phyloP scores from a whole-genome alignment of 176 grass and related monocot species.

The Luzula sylvatica region DNA sequence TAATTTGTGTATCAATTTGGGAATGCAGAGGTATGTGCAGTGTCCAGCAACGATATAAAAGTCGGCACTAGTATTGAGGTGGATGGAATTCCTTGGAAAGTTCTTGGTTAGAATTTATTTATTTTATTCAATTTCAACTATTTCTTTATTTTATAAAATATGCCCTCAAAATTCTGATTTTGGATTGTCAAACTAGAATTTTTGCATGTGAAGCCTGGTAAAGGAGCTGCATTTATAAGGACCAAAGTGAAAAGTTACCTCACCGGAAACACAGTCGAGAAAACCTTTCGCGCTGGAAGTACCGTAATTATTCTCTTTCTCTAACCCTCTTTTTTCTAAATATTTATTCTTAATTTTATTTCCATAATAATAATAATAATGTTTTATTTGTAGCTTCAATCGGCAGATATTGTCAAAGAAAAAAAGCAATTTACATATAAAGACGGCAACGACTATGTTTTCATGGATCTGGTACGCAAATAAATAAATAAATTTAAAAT shows the following conservation, averaged over 20 bases:
- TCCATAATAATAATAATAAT: not conserved
- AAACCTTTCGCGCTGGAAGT: conserved; percentile 99
- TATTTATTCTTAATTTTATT: too few relatives aligned
- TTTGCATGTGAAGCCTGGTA: conserved; percentile 96
- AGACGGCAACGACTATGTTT: conserved; percentile 74
- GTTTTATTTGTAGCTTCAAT: conserved; percentile 42
- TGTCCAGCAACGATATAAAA: conserved; percentile 96
- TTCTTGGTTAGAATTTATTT: conserved; percentile 44
- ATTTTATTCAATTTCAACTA: not conserved
- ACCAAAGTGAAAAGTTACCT: conserved; percentile 87
- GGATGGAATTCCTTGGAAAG: conserved; percentile 74
- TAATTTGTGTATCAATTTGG: not conserved
- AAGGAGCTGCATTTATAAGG: conserved; percentile 95
- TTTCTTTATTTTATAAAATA: too few relatives aligned
- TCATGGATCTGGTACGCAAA: conserved; percentile 78
- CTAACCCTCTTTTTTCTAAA: not conserved
- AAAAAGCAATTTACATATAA: conserved; percentile 95
- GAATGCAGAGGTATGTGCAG: conserved; percentile 48
- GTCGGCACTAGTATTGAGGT: conserved; percentile 73
- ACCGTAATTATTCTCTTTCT: conserved; percentile 48
- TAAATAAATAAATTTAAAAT: not conserved
- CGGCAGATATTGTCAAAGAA: conserved; percentile 83
- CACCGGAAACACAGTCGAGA: conserved; percentile 90
- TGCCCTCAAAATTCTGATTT: too few relatives aligned
- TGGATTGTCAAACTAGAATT: conserved; percentile 42